Conservation (phyloP, 2,329 filamentous ascomycete species). For the Neurospora crassa region DNA sequence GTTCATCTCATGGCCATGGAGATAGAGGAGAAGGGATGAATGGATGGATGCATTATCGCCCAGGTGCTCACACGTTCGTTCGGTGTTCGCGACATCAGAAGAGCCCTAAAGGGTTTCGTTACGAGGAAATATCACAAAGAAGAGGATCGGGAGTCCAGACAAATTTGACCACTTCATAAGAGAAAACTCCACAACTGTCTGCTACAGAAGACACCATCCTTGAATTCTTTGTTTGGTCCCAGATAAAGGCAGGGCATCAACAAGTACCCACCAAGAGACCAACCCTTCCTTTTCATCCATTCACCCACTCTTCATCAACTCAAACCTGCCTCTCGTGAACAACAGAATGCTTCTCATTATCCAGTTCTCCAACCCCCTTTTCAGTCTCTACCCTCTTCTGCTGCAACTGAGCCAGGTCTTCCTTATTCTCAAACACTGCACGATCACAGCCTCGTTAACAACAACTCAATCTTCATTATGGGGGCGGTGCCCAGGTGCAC, state of each 20-base stretch:
- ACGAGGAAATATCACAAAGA: no score
- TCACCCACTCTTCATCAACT: background rate
- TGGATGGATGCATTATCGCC: background rate
- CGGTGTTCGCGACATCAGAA: background rate
- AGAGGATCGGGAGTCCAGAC: no score
- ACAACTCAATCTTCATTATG: background rate
- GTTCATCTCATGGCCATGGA: background rate
- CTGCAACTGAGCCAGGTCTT: slow-evolving; percentile 7
- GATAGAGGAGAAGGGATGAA: background rate
- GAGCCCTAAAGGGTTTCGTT: no score
- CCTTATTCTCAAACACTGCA: slow-evolving; percentile 14
- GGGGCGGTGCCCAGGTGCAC: background rate
- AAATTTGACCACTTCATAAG: no score
- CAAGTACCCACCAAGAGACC: background rate
- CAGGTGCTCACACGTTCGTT: background rate
- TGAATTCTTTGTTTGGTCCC: background rate
- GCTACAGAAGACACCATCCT: background rate
- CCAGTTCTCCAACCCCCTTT: background rate
- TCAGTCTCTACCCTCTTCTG: background rate
- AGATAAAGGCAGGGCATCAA: background rate
- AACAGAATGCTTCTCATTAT: background rate
- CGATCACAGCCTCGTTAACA: background rate
- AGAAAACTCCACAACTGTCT: background rate
- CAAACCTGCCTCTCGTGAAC: background rate
- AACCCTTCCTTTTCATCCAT: background rate